Base-by-base conservation (phyloP, 176 grass and related monocot genomes). In the Puya raimondii region DNA sequence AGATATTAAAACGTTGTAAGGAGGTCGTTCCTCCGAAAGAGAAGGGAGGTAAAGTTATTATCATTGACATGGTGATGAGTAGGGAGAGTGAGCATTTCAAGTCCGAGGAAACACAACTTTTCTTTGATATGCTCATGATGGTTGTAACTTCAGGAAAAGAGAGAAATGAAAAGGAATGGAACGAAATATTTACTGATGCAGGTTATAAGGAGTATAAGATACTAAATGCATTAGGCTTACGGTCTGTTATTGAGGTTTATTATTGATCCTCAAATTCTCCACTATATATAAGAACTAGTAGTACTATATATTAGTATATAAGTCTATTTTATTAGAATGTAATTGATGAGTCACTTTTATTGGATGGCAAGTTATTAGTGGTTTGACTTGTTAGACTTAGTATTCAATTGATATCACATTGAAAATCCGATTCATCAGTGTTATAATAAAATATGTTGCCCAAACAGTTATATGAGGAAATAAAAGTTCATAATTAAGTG, bases 181-280 rank as follows among this genome's bases (percentile, higher is more conserved):
- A 14, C 2, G 78, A 78, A 25, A 71, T 88, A 1, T 81, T 88
- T 16, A 0, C 63, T 0, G 65, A 81, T 29, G 81, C 86, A 23
- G 81, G 86, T 12, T 84, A 80, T 10, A 81, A 61, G 12, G 70
- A 66, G 3, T 81, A 84, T 64, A 84, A 84, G 64, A 78, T 88
- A 1, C 53, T 68, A 21, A 65, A 74, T 0, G 12, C 80, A 25
- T 69, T 88, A 65, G 73, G 81, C 0, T 22, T 84, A 1, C 53
- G 81, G 2, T 78, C 81, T 14, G 71, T 88, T n/a, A 88, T 88
- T 33, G 86, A 88, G 78, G 26, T 88, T 5, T 84, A 88, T 13
- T 70, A 72, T 9, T 84, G 0, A 64, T 64, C 14, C 2, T 56
- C 10, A 56, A n/a, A n/a, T 56, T 42, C 33, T 42, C 33, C 6